Conservation (phyloP, 1,139 yeast species). For the Magnusiomyces suaveolens region DNA sequence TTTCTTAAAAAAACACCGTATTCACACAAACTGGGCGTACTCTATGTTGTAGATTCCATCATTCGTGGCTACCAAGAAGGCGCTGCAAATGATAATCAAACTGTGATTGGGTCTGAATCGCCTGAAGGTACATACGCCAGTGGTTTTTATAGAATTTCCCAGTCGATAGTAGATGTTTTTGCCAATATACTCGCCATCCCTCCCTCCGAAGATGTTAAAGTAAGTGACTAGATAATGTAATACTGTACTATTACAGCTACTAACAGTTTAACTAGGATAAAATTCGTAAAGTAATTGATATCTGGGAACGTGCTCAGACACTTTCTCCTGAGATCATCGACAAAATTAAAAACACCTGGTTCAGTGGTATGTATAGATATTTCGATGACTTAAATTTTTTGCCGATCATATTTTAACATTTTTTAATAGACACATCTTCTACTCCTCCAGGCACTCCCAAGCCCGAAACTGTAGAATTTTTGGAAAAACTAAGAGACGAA, state of each 20-base stretch:
- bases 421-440: constrained; percentile 27
- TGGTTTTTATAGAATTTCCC: constrained; percentile 44
- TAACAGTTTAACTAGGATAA: constrained; percentile 42
- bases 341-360: constrained; percentile 51
- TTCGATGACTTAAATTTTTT: neutral
- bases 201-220: constrained; percentile 23
- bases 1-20: constrained; percentile 68
- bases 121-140: constrained; percentile 68
- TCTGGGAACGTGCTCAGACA: constrained; percentile 84
- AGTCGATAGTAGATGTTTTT: constrained; percentile 28
- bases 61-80: constrained; percentile 79
- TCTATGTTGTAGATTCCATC: constrained; percentile 86
- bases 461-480: constrained; percentile 4
- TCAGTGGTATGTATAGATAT: constrained; percentile 21
- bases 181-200: constrained; percentile 25
- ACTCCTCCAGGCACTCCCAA: constrained; percentile 41
- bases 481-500: neutral
- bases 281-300: constrained; percentile 73
- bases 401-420: neutral
- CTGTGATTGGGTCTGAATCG: constrained; percentile 36
- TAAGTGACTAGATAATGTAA: constrained; percentile 10
- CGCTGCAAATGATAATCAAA: constrained; percentile 41
- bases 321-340: constrained; percentile 51
- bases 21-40: constrained; percentile 78
- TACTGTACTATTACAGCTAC: constrained; percentile 24